Evolutionary conservation across 2,329 filamentous ascomycete species (phyloP).

Genomic region (Leptographium lundbergii): DNA sequence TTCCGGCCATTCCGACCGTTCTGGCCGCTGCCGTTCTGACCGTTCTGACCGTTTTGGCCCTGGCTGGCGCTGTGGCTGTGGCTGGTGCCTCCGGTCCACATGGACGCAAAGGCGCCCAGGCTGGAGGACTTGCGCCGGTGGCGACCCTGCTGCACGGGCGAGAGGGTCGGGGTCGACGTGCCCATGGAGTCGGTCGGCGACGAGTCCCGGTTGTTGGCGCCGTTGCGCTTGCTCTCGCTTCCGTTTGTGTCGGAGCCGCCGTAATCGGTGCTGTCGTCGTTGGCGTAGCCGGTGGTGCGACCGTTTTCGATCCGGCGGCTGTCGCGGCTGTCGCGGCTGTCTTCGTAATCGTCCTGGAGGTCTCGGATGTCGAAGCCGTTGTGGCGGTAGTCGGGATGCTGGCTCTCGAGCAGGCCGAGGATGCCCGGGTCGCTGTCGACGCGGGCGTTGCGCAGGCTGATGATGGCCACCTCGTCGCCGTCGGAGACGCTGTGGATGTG

Average conservation of each 20-base stretch:
- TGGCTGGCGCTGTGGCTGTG: neutral
- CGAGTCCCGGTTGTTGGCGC: neutral
- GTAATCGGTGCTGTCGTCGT: neutral
- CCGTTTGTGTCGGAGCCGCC: neutral
- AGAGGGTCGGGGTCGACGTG: neutral
- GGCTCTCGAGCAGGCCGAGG: conserved; percentile 53
- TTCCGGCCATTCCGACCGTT: neutral
- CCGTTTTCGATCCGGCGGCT: conserved; percentile 6
- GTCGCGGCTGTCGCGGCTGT: neutral
- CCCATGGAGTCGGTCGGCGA: neutral
- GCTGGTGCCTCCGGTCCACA: conserved; percentile 37
- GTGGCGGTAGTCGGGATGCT: conserved; percentile 10
- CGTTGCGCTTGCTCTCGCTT: neutral
- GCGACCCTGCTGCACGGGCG: conserved; percentile 28
- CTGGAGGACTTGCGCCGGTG: conserved; percentile 22
- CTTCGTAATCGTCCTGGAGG: neutral
- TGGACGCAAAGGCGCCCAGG: conserved; percentile 27
- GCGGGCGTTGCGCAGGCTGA: conserved; percentile 80
- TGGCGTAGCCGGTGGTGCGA: neutral
- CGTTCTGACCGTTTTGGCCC: neutral
- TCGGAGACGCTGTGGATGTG: conserved; percentile 78
- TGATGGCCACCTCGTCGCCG: conserved; percentile 80
- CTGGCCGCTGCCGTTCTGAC: neutral
- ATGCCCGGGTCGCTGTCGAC: conserved; percentile 88
- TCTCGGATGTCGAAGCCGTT: neutral